These are phyloP conservation scores for Oryza glumipatula DNA, from an alignment of 176 grass and related monocot species.

Conservation along the genomic window DNA sequence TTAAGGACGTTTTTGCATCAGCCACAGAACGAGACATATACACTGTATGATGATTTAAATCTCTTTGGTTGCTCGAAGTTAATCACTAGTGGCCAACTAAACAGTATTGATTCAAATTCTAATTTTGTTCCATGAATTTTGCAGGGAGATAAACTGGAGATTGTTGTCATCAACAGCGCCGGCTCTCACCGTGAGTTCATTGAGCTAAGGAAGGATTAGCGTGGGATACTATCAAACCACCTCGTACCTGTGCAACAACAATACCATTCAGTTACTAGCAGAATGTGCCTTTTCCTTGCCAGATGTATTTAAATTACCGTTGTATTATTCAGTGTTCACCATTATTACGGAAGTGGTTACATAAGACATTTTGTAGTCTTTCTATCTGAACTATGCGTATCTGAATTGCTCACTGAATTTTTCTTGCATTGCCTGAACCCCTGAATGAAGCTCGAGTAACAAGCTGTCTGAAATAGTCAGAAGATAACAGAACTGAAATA, in stretches of 20 bases:
- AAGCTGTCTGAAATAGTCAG: not conserved
- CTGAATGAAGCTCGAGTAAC: not conserved
- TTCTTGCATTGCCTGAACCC: not conserved
- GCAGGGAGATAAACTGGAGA: constrained; percentile 73
- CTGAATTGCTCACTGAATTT: not conserved
- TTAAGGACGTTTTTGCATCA: constrained; percentile 77
- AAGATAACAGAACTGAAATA: not conserved
- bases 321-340: not conserved
- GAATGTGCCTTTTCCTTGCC: not conserved
- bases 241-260: not conserved
- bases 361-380: not conserved
- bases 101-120: not conserved
- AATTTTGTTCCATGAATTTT: constrained; percentile 22
- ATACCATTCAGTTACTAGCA: not conserved
- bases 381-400: not conserved
- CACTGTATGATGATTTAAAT: constrained; percentile 49
- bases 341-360: not conserved
- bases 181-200: constrained; percentile 51
- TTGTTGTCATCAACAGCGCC: constrained; percentile 57
- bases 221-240: not conserved
- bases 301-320: constrained; percentile 11
- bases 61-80: not conserved
- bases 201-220: constrained; percentile 64
- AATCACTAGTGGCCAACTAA: not conserved
- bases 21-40: constrained; percentile 76